A percentile compares a stretch with the other conserved stretches of the same genome.
These are phyloP conservation scores for Aspergillaceae sp. DNA, from an alignment of 2,329 filamentous ascomycete species.

Conservation along the genomic window DNA sequence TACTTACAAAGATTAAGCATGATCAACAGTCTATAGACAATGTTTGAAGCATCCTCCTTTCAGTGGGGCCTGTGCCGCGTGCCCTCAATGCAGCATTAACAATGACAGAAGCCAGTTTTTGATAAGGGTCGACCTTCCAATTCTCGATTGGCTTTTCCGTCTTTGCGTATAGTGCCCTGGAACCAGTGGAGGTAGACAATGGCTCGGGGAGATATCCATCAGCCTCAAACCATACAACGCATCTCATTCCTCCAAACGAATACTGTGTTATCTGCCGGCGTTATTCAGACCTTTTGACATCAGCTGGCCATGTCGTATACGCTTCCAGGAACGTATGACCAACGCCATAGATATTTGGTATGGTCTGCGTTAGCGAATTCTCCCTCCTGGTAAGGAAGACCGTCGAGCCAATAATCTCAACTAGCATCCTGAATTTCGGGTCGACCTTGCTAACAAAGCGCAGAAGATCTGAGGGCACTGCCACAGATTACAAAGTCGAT, in stretches of 20 bases:
- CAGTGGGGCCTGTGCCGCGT: too few relatives aligned
- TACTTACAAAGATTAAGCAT: too few relatives aligned
- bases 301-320: conserved; percentile 55
- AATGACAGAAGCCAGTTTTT: too few relatives aligned
- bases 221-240: conserved; percentile 49
- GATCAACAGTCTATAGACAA: too few relatives aligned
- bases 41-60: too few relatives aligned
- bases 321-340: conserved; percentile 59
- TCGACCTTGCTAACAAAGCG: conserved; percentile 44
- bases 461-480: conserved; percentile 54
- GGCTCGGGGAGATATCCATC: conserved; percentile 46
- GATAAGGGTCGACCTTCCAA: too few relatives aligned
- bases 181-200: too few relatives aligned
- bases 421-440: conserved; percentile 49
- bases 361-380: conserved; percentile 50
- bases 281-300: conserved; percentile 47
- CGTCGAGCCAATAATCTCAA: conserved; percentile 48
- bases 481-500: conserved; percentile 53
- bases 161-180: too few relatives aligned
- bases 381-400: conserved; percentile 58
- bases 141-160: too few relatives aligned
- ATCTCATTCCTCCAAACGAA: conserved; percentile 44
- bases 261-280: conserved; percentile 58
- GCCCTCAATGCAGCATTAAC: too few relatives aligned
- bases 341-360: conserved; percentile 51